Evolutionary conservation across 1,284 basidiomycete species (phyloP), one percentile per base, ranked within the genome.

Genomic region (Ustilago tritici): DNA sequence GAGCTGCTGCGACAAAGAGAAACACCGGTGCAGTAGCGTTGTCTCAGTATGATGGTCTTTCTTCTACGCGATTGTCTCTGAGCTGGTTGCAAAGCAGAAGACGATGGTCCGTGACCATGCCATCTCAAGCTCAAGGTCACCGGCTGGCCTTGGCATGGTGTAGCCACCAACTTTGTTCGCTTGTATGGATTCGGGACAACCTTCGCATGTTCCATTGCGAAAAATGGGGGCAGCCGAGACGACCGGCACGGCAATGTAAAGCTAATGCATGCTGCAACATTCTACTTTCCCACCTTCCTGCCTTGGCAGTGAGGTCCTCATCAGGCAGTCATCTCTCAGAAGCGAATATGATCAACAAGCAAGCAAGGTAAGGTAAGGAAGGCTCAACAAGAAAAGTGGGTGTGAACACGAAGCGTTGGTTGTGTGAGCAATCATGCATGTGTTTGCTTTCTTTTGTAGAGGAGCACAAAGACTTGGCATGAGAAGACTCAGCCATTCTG

Each of bases 61-160:
- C 17, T 43, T 15, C 40, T 17, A 11, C 5, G 10, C 40, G 0
- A 15, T 17, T 43, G 14, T 17, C 40, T 46, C 19, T 46, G n/a
- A 15, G 11, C 19, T 19, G 43, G 11, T 46, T 19, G n/a, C 43
- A 46, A 46, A n/a, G 7, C 7, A 19, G n/a, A 46, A 46, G 19
- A 46, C n/a, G 49, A 56, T 62, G 59, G 63, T 58, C 50, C 53
- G 63, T 65, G 62, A 38, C 59, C 31, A 28, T 0, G 23, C 12
- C 50, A 23, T 32, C 40, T 12, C 23, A 32, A 34, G 35, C n/a
- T 49, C 49, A 38, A 69, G 68, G 47, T 71, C 63, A 32, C 68
- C 68, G 68, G 68, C 55, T 58, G 38, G 68, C 53, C 68, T 70
- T 65, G 68, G 68, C 68, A 55, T 7, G 14, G 34, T 28, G 23